Conservation (phyloP, 768 basidiomycete species). For the Cystofilobasidium macerans region DNA sequence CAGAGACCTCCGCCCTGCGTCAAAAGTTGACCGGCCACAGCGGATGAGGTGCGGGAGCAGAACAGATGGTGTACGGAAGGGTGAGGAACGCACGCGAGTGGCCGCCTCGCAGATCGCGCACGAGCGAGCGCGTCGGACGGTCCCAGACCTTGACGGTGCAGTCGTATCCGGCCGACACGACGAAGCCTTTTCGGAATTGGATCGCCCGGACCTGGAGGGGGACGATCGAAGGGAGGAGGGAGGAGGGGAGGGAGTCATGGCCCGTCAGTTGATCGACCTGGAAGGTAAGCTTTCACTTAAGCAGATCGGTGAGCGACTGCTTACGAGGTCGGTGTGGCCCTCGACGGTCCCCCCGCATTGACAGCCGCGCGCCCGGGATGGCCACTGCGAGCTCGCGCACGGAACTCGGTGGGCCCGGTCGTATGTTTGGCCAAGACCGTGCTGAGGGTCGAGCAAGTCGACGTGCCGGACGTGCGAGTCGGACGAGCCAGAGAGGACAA, state of each 20-base stretch:
- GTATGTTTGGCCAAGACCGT: neutral
- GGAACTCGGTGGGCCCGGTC: too few relatives aligned
- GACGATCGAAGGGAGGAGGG: neutral
- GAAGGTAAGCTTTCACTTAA: neutral
- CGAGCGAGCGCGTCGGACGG: neutral
- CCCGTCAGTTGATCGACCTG: neutral
- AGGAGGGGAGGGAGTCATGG: neutral
- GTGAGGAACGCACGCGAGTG: neutral
- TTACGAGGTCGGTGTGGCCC: neutral
- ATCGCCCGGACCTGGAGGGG: neutral
- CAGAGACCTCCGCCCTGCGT: too few relatives aligned
- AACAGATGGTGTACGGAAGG: neutral
- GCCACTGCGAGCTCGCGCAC: too few relatives aligned
- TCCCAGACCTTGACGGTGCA: neutral
- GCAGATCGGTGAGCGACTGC: neutral
- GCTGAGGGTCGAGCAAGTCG: neutral
- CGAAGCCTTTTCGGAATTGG: neutral
- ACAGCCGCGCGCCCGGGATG: too few relatives aligned
- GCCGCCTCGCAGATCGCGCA: neutral
- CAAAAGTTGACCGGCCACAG: too few relatives aligned
- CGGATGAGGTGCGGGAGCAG: too few relatives aligned
- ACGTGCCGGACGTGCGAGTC: neutral
- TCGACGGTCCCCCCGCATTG: neutral
- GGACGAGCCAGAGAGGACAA: neutral
- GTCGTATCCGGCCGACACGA: neutral